Conservation (phyloP, 1,284 basidiomycete species). For the Leccinum subrobustum region DNA sequence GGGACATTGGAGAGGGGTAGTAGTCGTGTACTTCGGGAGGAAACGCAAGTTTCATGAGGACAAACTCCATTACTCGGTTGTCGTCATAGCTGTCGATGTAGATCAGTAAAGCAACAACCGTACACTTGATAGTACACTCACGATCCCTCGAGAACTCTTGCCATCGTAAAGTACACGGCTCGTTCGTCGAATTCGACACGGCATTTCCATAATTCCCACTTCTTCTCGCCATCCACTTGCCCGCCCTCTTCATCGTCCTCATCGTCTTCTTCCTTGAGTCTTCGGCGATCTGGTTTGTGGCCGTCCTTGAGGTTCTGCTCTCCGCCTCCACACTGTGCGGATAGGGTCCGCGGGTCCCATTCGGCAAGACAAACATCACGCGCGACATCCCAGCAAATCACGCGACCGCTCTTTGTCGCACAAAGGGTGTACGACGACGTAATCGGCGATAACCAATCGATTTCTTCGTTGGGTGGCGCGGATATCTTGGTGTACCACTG, state of each 20-base stretch:
- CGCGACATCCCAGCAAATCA: slow-evolving; percentile 75
- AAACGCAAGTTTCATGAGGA: slow-evolving; percentile 54
- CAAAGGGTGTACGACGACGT: slow-evolving; percentile 71
- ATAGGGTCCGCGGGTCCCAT: slow-evolving; percentile 51
- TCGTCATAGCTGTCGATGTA: slow-evolving; percentile 39
- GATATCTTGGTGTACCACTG: slow-evolving; percentile 63
- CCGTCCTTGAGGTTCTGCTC: slow-evolving; percentile 15
- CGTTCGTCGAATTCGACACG: slow-evolving; percentile 69
- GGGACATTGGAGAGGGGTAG: slow-evolving; percentile 22
- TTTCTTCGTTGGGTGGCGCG: slow-evolving; percentile 61
- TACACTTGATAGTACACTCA: slow-evolving; percentile 35
- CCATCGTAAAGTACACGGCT: slow-evolving; percentile 74
- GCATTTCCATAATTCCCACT: slow-evolving; percentile 77
- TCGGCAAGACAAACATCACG: slow-evolving; percentile 57
- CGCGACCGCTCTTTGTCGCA: slow-evolving; percentile 68
- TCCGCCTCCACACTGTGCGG: background rate
- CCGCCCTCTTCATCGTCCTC: slow-evolving; percentile 7
- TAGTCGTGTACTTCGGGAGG: slow-evolving; percentile 36
- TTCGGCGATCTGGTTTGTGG: slow-evolving; percentile 8
- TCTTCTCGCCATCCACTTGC: slow-evolving; percentile 27
- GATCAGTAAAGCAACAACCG: background rate
- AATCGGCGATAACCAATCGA: slow-evolving; percentile 74
- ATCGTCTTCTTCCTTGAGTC: slow-evolving; percentile 11
- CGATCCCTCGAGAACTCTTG: slow-evolving; percentile 53
- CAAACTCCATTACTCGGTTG: slow-evolving; percentile 52